These are phyloP conservation scores for Inga laurina DNA, from an alignment of 306 rosid genomes.

Conservation along the genomic window DNA sequence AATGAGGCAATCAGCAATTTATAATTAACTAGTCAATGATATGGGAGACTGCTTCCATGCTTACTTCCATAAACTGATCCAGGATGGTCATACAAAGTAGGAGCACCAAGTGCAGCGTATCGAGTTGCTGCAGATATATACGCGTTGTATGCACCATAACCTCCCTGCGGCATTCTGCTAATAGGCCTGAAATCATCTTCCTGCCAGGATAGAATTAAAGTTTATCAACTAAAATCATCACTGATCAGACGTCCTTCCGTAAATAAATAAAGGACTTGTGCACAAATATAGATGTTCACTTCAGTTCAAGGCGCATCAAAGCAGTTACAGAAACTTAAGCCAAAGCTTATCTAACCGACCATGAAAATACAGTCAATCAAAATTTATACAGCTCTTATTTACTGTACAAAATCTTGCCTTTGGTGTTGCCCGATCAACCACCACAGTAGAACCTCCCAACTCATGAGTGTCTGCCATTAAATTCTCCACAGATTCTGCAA, in stretches of 20 bases:
- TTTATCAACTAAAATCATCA: conserved; percentile 2
- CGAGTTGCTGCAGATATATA: conserved; percentile 95
- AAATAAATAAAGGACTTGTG: background rate
- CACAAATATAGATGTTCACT: background rate
- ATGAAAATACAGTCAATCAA: background rate
- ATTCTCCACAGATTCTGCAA: conserved; percentile 89
- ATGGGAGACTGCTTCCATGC: conserved; percentile 30
- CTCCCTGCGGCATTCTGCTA: conserved; percentile 77
- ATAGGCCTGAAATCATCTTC: conserved; percentile 89
- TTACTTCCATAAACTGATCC: conserved; percentile 85
- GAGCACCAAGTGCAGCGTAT: conserved; percentile 97
- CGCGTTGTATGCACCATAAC: conserved; percentile 95
- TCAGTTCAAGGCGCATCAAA: background rate
- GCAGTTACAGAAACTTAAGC: background rate
- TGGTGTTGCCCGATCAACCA: conserved; percentile 97
- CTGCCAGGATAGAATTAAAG: conserved; percentile 48
- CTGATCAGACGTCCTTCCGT: background rate
- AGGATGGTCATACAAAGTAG: conserved; percentile 92
- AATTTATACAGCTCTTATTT: background rate
- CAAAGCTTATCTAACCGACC: background rate
- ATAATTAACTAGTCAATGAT: conserved; percentile 24
- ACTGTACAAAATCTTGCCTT: conserved; percentile 62
- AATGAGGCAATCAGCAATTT: conserved; percentile 18
- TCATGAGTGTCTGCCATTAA: conserved; percentile 94
- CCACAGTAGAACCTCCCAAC: conserved; percentile 84